phyloP scores from a whole-genome alignment of 192 early-diverging fungal genomes.

The Dissophora ornata region DNA sequence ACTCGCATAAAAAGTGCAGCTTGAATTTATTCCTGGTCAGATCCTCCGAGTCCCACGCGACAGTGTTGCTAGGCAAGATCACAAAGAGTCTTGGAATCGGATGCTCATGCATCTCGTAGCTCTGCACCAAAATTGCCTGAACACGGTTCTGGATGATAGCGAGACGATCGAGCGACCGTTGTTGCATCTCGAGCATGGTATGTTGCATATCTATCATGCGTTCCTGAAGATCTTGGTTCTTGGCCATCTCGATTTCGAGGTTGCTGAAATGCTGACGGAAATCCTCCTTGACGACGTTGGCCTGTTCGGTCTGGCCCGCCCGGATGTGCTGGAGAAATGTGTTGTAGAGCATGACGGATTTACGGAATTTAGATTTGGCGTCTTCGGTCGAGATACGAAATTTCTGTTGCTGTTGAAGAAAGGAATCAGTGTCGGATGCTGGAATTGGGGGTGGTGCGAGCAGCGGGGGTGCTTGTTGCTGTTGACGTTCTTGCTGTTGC shows the following conservation, averaged over 20 bases:
- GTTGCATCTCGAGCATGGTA: slow-evolving; percentile 13
- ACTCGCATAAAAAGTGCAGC: slow-evolving; percentile 27
- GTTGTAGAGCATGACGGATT: slow-evolving; percentile 9
- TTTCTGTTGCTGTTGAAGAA: too few relatives aligned
- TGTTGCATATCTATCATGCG: slow-evolving; percentile 15
- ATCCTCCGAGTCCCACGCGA: neutral
- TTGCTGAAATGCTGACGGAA: slow-evolving; percentile 9
- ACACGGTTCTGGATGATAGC: slow-evolving; percentile 4
- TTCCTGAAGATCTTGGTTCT: slow-evolving; percentile 8
- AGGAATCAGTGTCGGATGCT: neutral
- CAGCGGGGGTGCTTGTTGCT: neutral
- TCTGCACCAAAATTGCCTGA: slow-evolving; percentile 10
- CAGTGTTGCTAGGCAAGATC: neutral
- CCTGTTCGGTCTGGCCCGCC: slow-evolving; percentile 11
- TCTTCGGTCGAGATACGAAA: neutral
- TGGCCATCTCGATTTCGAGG: slow-evolving; percentile 5
- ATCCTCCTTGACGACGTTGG: slow-evolving; percentile 9
- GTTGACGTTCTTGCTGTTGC: neutral
- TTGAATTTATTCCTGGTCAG: slow-evolving; percentile 5
- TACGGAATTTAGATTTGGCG: neutral
- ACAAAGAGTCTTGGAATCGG: slow-evolving; percentile 13
- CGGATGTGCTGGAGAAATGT: slow-evolving; percentile 1
- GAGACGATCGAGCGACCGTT: slow-evolving; percentile 4
- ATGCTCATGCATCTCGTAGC: slow-evolving; percentile 13
- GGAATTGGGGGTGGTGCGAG: neutral